phyloP scores from a whole-genome alignment of 2,329 filamentous ascomycete genomes.

The Nothophoma quercina region DNA sequence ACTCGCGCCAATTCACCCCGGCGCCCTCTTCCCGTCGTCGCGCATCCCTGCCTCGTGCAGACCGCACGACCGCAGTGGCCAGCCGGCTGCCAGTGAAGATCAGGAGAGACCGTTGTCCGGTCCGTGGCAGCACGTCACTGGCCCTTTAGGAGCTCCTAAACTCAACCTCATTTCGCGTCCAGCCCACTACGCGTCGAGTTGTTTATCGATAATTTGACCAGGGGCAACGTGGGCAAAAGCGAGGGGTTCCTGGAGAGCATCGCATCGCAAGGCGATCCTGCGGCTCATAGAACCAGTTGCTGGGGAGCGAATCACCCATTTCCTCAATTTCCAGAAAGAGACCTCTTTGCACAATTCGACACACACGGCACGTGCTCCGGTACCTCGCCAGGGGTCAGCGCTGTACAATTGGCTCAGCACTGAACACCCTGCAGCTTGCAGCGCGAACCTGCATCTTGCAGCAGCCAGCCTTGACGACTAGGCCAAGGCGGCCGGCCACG shows the following conservation, averaged over 20 bases:
- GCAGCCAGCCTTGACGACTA: slow-evolving; percentile 25
- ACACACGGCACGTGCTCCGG: slow-evolving; percentile 34
- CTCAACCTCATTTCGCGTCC: slow-evolving; percentile 39
- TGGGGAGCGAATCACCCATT: slow-evolving; percentile 19
- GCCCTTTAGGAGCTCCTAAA: slow-evolving; percentile 30
- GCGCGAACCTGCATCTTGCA: slow-evolving; percentile 46
- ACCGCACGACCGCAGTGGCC: slow-evolving; percentile 19
- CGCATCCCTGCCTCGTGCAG: slow-evolving; percentile 31
- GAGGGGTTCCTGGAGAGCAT: slow-evolving; percentile 37
- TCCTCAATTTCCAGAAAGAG: slow-evolving; percentile 20
- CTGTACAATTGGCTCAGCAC: slow-evolving; percentile 41
- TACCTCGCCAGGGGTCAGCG: slow-evolving; percentile 19
- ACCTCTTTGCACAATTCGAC: slow-evolving; percentile 23
- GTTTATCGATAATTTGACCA: slow-evolving; percentile 37
- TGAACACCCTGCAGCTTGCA: slow-evolving; percentile 31
- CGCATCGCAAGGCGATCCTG: slow-evolving; percentile 22
- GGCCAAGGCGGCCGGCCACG: slow-evolving; percentile 30
- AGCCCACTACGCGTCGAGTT: slow-evolving; percentile 37
- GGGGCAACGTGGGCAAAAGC: slow-evolving; percentile 13
- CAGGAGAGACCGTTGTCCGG: slow-evolving; percentile 24
- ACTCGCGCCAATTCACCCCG: slow-evolving; percentile 13
- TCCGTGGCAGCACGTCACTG: slow-evolving; percentile 43
- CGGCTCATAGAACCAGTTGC: slow-evolving; percentile 17
- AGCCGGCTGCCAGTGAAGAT: slow-evolving; percentile 27
- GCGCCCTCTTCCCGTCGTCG: slow-evolving; percentile 21